Conservation (phyloP, 2,329 filamentous ascomycete genomes). For the Ascochyta koolunga region DNA sequence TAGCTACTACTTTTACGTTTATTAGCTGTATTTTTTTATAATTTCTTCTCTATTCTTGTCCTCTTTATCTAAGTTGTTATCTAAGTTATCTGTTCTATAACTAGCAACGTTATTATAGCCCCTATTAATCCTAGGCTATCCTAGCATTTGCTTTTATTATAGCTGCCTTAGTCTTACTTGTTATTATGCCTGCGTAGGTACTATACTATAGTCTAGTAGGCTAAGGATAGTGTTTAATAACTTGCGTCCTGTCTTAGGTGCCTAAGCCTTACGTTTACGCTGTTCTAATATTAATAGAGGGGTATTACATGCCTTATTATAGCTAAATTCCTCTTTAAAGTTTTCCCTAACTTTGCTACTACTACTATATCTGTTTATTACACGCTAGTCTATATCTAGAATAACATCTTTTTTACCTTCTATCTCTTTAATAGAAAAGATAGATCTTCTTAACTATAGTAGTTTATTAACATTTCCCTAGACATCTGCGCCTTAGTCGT, state of each 20-base stretch:
- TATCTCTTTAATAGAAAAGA: constrained; percentile 8
- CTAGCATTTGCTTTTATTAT: background rate
- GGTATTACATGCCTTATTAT: background rate
- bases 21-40: constrained; percentile 8
- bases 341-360: constrained; percentile 3
- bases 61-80: constrained; percentile 16
- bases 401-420: background rate
- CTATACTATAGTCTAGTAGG: background rate
- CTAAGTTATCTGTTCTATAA: constrained; percentile 16
- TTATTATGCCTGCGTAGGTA: constrained; percentile 5
- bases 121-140: background rate
- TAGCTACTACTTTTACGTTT: constrained; percentile 13
- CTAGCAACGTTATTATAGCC: constrained; percentile 11
- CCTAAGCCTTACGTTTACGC: background rate
- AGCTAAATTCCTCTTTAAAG: background rate
- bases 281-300: background rate
- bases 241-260: background rate
- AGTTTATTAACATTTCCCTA: constrained; percentile 4
- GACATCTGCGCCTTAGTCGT: constrained; percentile 1
- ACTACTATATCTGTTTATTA: background rate
- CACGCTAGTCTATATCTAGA: background rate
- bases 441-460: constrained; percentile 10
- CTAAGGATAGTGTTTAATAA: constrained; percentile 8
- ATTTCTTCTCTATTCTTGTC: constrained; percentile 13
- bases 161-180: background rate